Conservation (phyloP, 192 early-diverging fungal genomes). For the Coemansia sp. region DNA sequence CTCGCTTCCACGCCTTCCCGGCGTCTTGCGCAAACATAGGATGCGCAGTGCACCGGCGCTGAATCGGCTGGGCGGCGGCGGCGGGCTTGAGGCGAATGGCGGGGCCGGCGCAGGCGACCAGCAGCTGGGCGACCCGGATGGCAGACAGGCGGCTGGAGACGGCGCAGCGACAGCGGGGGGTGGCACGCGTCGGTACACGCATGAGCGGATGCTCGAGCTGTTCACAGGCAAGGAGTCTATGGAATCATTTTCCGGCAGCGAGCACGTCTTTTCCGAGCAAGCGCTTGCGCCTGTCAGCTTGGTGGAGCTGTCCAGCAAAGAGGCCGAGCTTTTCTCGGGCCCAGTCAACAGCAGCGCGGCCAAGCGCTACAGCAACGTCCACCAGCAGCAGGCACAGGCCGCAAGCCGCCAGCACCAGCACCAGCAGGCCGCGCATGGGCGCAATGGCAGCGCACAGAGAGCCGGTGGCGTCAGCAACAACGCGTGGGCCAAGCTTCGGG, state of each 20-base stretch:
- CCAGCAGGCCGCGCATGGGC: constrained; percentile 8
- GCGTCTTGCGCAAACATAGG: too few relatives aligned
- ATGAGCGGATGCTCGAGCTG: constrained; percentile 69
- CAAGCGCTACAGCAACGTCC: constrained; percentile 40
- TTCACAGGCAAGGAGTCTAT: constrained; percentile 59
- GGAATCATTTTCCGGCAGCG: constrained; percentile 61
- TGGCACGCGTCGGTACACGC: constrained; percentile 65
- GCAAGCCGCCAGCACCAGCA: background rate
- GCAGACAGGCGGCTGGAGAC: background rate
- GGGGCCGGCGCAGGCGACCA: constrained; percentile 2
- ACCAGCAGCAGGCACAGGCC: constrained; percentile 10
- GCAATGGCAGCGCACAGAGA: constrained; percentile 16
- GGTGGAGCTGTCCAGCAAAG: constrained; percentile 55
- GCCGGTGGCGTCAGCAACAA: constrained; percentile 7
- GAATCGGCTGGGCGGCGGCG: constrained; percentile 8
- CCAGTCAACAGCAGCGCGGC: constrained; percentile 53
- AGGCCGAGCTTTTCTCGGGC: constrained; percentile 53
- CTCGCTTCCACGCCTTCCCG: too few relatives aligned
- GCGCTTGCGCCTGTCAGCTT: constrained; percentile 59
- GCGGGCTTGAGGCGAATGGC: constrained; percentile 1
- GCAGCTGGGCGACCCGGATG: background rate
- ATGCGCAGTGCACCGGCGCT: constrained; percentile 40
- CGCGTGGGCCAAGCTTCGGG: constrained; percentile 3
- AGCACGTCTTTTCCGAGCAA: constrained; percentile 61
- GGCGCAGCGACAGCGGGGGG: constrained; percentile 24